Base-by-base conservation (phyloP, 139 green algal genomes). In the Pleodorina starrii region DNA sequence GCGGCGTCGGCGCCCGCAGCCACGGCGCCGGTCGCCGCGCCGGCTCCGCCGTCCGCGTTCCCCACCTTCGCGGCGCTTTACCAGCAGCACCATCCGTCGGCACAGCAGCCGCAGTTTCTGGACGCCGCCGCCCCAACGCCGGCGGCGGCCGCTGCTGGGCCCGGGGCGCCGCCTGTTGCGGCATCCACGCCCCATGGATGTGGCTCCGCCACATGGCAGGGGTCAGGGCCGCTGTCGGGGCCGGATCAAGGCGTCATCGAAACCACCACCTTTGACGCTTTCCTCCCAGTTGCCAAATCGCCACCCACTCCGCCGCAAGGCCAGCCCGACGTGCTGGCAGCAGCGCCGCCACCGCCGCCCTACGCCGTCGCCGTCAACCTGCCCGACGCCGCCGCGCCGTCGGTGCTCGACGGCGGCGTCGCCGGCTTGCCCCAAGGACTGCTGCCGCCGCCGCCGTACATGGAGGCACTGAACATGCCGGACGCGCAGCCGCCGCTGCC, bases 21-120 rank as follows among this genome's bases (percentile, higher is more conserved):
- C n/a, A n/a, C n/a, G n/a, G n/a, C 48, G 38, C 12, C 35, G 1
- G 36, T 29, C 21, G 51, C 59, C 1, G 36, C 59, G 9, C 21
- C 59, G 25, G 32, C 38, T 4, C 21, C 36, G 12, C 35, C 78
- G 38, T 66, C 78, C 19, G 32, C 38, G 11, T 87, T 87, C 43
- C 81, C 81, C 10, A 51, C n/a, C 19, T 87, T 79, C 50, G 81
- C 81, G 1, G 42, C 81, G 6, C 43, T 78, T 19, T 60, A 87
- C 25, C 57, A 43, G 23, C 57, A 86, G 40, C 38, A 40, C 35
- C 75, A 29, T 21, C 76, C 21, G 6, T 17, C 51, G 54, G 29
- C 25, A 66, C 63, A 73, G 63, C 63, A 42, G 19, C 68, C 63
- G 63, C 63, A 73, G 21, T 23, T 73, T 11, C 21, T 73, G 68